phyloP scores from a whole-genome alignment of 2,329 filamentous ascomycete species.

The Fusarium cyanostomum region DNA sequence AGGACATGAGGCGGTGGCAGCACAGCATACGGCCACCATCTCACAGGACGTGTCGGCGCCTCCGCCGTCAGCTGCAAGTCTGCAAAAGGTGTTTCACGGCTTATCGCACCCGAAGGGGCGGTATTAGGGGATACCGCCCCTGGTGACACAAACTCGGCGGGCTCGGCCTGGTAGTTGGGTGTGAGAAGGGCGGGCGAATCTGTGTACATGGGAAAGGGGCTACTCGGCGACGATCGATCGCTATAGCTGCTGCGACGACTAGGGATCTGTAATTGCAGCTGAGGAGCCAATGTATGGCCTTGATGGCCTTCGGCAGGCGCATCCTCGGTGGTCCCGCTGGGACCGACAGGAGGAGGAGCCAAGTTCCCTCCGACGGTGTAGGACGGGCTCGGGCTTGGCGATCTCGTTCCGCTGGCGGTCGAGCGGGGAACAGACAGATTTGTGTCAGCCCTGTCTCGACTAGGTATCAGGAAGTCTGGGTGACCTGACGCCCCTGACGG shows the following conservation, averaged over 20 bases:
- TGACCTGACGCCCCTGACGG: slow-evolving; percentile 26
- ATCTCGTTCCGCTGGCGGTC: slow-evolving; percentile 33
- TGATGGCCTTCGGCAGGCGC: slow-evolving; percentile 11
- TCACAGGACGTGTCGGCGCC: slow-evolving; percentile 58
- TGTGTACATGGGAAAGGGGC: slow-evolving; percentile 74
- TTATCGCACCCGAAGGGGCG: slow-evolving; percentile 52
- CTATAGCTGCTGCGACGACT: slow-evolving; percentile 55
- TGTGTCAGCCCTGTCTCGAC: slow-evolving; percentile 31
- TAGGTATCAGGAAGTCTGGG: slow-evolving; percentile 34
- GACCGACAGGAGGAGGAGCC: slow-evolving; percentile 52
- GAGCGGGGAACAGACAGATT: slow-evolving; percentile 34
- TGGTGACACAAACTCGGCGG: slow-evolving; percentile 64
- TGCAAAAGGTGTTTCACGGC: slow-evolving; percentile 59
- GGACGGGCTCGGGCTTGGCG: slow-evolving; percentile 44
- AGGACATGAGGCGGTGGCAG: slow-evolving; percentile 79
- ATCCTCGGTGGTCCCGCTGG: slow-evolving; percentile 28
- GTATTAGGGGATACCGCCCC: slow-evolving; percentile 53
- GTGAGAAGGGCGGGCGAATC: slow-evolving; percentile 64
- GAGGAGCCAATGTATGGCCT: slow-evolving; percentile 22
- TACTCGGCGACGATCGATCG: slow-evolving; percentile 59
- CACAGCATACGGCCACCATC: slow-evolving; percentile 83
- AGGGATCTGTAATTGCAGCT: slow-evolving; percentile 59
- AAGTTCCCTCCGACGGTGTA: slow-evolving; percentile 54
- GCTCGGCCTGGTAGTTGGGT: slow-evolving; percentile 52
- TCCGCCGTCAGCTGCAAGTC: slow-evolving; percentile 52